phyloP scores from a whole-genome alignment of 192 early-diverging fungal species.

The Coemansia sp. region DNA sequence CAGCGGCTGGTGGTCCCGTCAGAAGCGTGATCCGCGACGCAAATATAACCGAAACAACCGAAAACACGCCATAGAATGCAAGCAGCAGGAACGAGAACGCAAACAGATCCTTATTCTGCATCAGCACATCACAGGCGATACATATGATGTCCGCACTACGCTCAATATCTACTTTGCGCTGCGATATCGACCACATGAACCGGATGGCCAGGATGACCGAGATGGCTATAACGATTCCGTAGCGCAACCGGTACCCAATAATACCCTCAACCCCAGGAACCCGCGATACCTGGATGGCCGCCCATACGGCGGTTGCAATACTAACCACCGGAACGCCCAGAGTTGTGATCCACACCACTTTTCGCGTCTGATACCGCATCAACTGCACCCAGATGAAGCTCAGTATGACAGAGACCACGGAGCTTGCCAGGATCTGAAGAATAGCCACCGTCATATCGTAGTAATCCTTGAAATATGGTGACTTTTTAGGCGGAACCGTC shows the following conservation, averaged over 20 bases:
- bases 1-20: not conserved
- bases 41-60: constrained; percentile 29
- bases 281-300: constrained; percentile 26
- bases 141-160: constrained; percentile 39
- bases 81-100: constrained; percentile 46
- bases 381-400: constrained; percentile 45
- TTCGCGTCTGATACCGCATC: constrained; percentile 44
- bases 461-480: constrained; percentile 44
- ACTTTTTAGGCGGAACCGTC: constrained; percentile 25
- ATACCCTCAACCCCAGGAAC: constrained; percentile 28
- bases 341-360: constrained; percentile 49
- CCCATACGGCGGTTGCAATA: constrained; percentile 43
- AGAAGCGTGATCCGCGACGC: constrained; percentile 41
- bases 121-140: constrained; percentile 37
- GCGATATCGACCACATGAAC: constrained; percentile 40
- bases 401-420: constrained; percentile 21
- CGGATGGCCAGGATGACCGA: constrained; percentile 41
- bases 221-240: constrained; percentile 23
- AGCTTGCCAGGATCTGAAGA: constrained; percentile 20
- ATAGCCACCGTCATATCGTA: constrained; percentile 37
- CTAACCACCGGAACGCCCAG: constrained; percentile 44
- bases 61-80: constrained; percentile 39
- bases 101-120: constrained; percentile 41
- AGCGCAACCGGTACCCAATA: constrained; percentile 39
- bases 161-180: constrained; percentile 39